phyloP scores from a whole-genome alignment of 2,329 filamentous ascomycete genomes.

The Penicillium frequentans region DNA sequence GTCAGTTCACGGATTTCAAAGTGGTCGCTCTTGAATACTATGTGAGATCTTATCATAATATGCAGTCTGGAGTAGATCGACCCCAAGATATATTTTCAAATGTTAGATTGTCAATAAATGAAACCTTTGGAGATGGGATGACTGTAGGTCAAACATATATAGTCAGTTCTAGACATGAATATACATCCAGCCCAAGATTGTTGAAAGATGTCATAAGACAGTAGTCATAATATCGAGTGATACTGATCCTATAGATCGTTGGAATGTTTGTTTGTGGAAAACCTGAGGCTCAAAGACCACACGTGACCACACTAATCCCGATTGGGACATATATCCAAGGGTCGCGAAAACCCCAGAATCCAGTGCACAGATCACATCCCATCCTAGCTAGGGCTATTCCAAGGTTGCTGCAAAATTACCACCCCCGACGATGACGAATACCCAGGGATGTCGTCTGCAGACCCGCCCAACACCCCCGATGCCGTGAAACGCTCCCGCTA shows the following conservation, averaged over 20 bases:
- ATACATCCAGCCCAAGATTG: neutral
- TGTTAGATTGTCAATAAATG: neutral
- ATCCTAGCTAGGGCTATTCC: neutral
- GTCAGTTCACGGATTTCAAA: neutral
- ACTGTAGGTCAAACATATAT: no score
- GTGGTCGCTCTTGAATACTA: neutral
- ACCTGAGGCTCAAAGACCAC: slow-evolving; percentile 12
- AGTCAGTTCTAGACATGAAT: neutral
- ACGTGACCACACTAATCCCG: slow-evolving; percentile 17
- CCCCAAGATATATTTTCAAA: no score
- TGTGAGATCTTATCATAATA: neutral
- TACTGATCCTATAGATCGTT: neutral
- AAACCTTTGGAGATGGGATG: neutral
- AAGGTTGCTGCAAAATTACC: neutral
- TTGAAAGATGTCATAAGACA: neutral
- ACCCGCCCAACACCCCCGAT: slow-evolving; percentile 23
- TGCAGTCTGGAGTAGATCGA: neutral
- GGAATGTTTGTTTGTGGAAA: neutral
- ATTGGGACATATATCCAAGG: slow-evolving; percentile 8
- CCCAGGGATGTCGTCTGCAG: slow-evolving; percentile 55
- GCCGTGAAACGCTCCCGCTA: slow-evolving; percentile 63
- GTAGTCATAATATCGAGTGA: neutral
- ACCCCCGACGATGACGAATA: slow-evolving; percentile 19
- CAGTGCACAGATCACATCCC: neutral
- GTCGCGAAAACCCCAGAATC: neutral